Evolutionary conservation across 2,329 filamentous ascomycete genomes (phyloP), one percentile per base, ranked within the genome.

Genomic region (Cercospora canescens): DNA sequence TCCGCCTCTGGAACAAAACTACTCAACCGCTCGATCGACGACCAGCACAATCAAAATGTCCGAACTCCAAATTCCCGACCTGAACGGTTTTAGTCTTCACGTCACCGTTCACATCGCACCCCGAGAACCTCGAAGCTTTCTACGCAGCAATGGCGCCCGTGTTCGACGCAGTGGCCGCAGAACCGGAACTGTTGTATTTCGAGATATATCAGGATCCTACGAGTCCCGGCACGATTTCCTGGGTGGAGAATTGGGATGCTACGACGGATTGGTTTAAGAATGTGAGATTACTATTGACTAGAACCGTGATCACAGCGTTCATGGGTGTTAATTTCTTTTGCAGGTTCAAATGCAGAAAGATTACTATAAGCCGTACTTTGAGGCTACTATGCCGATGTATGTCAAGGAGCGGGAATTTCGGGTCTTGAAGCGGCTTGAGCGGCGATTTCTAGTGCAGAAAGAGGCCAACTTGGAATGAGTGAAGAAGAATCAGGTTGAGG

Each of bases 341-440:
- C 16, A 48, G 57, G 57, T 60, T 8, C 57, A 60, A 9, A 41
- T 71, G 34, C 52, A 63, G 35, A 82, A 81, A 69, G 71, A 76
- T 2, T 82, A 82, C 64, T 82, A 82, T 66, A 75, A 77, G 50
- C 78, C 79, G 21, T 82, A 81, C 65, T 66, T 81, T 2, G 76
- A 73, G 14, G 69, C 73, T 7, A 82, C 80, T 11, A 75, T 78
- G 72, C 74, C 77, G 12, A 75, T 82, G 76, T 81, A 77, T 65
- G 63, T 79, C 41, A 81, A 81, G 68, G 77, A 79, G 1, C 73
- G 79, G 34, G 76, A 80, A 62, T 71, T 74, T 12, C 62, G 57
- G 45, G 57, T 69, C 4, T 63, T 61, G 62, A 67, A 64, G 59
- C 58, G 67, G 4, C 4, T 65, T 18, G 54, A 39, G 1, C 60